Evolutionary conservation across 306 rosid species (phyloP).

Genomic region (Gastrolobium villosum): DNA sequence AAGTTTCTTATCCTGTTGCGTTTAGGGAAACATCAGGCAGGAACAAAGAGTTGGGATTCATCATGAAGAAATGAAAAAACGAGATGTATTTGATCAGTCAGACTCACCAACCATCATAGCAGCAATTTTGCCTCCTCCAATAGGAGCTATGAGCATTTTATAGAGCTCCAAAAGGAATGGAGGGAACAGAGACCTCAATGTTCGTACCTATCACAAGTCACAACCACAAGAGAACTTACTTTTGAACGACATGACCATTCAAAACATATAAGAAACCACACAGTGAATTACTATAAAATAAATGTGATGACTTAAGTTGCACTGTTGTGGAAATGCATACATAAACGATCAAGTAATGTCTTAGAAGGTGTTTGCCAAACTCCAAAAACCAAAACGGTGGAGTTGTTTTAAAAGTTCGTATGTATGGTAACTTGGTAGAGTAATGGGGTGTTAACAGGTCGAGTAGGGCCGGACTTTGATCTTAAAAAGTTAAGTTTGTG

Average conservation of each 20-base stretch:
- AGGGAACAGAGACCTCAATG: conserved; percentile 82
- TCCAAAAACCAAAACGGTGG: not conserved
- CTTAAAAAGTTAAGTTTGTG: too few species aligned
- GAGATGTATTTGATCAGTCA: conserved; percentile 17
- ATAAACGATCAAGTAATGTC: not conserved
- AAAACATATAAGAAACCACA: conserved; percentile 30
- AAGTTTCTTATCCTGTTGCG: conserved; percentile 29
- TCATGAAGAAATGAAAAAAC: conserved; percentile 15
- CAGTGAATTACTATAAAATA: not conserved
- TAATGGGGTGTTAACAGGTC: too few species aligned
- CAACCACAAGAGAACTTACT: conserved; percentile 8
- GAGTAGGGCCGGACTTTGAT: too few species aligned
- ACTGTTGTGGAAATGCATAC: not conserved
- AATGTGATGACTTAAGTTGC: not conserved
- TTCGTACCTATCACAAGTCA: conserved; percentile 65
- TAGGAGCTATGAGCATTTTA: conserved; percentile 72
- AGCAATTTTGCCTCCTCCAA: conserved; percentile 85
- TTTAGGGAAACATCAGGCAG: conserved; percentile 33
- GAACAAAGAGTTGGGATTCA: conserved; percentile 28
- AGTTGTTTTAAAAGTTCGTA: conserved; percentile 1
- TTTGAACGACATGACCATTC: conserved; percentile 28
- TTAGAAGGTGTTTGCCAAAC: conserved; percentile 14
- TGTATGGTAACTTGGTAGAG: not conserved
- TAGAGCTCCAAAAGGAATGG: conserved; percentile 85
- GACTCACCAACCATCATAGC: conserved; percentile 95